Base-by-base conservation (phyloP, 2,329 filamentous ascomycete genomes). In the Apiospora phragmitis region DNA sequence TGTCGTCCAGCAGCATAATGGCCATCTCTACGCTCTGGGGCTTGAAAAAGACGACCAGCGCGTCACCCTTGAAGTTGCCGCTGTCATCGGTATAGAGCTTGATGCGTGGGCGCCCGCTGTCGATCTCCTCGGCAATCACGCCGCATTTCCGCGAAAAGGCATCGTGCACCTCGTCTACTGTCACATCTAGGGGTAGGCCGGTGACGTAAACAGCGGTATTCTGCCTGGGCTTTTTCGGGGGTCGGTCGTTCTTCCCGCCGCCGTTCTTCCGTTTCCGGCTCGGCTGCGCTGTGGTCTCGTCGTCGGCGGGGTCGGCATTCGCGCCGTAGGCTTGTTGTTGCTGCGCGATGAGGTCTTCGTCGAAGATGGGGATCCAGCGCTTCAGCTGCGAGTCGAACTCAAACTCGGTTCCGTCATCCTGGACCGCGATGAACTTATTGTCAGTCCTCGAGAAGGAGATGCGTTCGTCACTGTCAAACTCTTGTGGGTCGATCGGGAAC, bases 191-290 rank as follows among this genome's bases (percentile, higher is more conserved):
- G 0, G 96, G 97, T 4, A 99, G 88, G 16, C 93, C 94, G 5
- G 94, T 97, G 66, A 98, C 93, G 83, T 95, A 99, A 74, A 99
- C 89, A 55, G 95, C 95, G 7, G 93, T 97, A 80, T 98, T 98
- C 76, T 95, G 86, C 72, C 85, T 85, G 18, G 87, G 85, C 73
- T 85, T 82, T 8, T 85, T 84, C 2, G 85, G 84, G 14, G 84
- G 81, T 72, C 86, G 86, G 70, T 83, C 79, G 73, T 85, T 83
- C 79, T 87, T 86, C 42, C 75, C 71, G 43, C 73, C 75, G 70
- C 77, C 32, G 76, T 76, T 80, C 77, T 79, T 83, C 70, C 81
- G 80, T 77, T 83, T 84, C 75, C 79, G 81, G 72, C 72, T 78
- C 38, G 75, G 72, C 45, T 79, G 74, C 65, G 79, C 77, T 51